phyloP scores from a whole-genome alignment of 2,329 filamentous ascomycete species.

The Botrytis squamosa region DNA sequence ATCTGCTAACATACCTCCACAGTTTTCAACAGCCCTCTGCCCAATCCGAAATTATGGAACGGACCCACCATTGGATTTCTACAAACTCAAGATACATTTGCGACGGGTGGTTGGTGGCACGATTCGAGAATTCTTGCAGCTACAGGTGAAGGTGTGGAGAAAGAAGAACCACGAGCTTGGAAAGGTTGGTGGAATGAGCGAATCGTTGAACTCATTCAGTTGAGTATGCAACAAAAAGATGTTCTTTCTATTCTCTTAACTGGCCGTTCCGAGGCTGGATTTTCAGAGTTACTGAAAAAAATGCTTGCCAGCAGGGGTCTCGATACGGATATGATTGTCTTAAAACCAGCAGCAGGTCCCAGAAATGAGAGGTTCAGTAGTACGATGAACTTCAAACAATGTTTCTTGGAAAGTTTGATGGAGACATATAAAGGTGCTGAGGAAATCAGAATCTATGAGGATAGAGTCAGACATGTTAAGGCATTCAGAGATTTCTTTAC shows the following conservation, averaged over 20 bases:
- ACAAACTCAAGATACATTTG: conserved; percentile 71
- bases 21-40: conserved; percentile 90
- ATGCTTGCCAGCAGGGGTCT: conserved; percentile 77
- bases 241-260: conserved; percentile 84
- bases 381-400: conserved; percentile 92
- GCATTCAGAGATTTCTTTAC: conserved; percentile 83
- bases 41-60: conserved; percentile 86
- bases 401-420: conserved; percentile 75
- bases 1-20: conserved; percentile 17
- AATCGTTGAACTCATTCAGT: conserved; percentile 73
- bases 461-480: conserved; percentile 66
- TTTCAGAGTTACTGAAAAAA: conserved; percentile 74
- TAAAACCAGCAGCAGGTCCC: conserved; percentile 84
- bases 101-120: conserved; percentile 96
- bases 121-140: conserved; percentile 81
- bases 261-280: conserved; percentile 75
- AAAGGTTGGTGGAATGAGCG: conserved; percentile 96
- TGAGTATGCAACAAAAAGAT: conserved; percentile 82
- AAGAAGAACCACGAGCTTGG: conserved; percentile 83
- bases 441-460: conserved; percentile 77
- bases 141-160: conserved; percentile 77
- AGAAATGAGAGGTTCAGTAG: conserved; percentile 73
- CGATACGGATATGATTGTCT: conserved; percentile 80
- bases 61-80: conserved; percentile 73
- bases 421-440: conserved; percentile 80